phyloP scores from a whole-genome alignment of 176 grass and related monocot genomes.

The Bothriochloa decipiens region DNA sequence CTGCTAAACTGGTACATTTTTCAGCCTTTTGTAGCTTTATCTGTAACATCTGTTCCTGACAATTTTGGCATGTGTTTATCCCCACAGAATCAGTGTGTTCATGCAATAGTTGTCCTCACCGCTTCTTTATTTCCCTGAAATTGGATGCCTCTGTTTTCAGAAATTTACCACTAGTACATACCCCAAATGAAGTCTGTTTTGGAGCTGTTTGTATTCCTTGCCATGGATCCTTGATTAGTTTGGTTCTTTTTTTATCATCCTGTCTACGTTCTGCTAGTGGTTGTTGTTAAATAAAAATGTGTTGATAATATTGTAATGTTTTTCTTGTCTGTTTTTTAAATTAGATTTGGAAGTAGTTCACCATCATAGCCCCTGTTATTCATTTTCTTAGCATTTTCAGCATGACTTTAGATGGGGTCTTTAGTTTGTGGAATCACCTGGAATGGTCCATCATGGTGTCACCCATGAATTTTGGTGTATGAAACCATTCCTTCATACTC shows the following conservation, averaged over 20 bases:
- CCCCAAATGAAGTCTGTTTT: background rate
- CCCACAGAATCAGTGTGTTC: background rate
- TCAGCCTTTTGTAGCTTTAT: constrained; percentile 18
- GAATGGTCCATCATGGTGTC: background rate
- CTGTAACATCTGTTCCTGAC: background rate
- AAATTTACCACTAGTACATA: background rate
- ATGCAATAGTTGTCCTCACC: background rate
- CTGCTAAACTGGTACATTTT: constrained; percentile 76
- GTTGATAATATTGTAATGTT: background rate
- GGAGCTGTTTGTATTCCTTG: background rate
- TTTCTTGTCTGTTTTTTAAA: constrained; percentile 9
- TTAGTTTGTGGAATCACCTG: background rate
- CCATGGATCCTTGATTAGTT: background rate
- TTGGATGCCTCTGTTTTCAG: background rate
- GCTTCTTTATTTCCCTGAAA: background rate
- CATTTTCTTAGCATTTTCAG: background rate
- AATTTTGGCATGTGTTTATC: background rate
- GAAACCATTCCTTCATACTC: background rate
- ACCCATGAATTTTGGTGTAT: background rate
- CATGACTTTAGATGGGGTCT: background rate
- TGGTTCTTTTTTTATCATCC: constrained; percentile 11
- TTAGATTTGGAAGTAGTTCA: background rate
- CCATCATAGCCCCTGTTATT: background rate
- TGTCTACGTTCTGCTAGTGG: background rate
- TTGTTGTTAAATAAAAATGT: constrained; percentile 2